phyloP scores from a whole-genome alignment of 2,329 filamentous ascomycete species.

The Penicillium sp. region DNA sequence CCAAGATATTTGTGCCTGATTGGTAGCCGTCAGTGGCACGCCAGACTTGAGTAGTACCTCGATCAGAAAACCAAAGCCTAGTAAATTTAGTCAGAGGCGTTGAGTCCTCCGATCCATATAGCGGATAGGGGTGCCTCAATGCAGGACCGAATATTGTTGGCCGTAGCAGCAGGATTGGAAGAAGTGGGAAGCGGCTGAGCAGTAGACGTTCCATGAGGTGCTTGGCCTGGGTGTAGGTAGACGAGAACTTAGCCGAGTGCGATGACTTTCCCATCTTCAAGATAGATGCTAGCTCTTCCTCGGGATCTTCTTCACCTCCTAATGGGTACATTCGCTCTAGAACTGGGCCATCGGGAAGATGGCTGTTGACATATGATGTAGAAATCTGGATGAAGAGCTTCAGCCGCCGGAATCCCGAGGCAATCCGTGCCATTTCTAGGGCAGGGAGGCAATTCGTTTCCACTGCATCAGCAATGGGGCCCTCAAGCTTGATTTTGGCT shows the following conservation, averaged over 20 bases:
- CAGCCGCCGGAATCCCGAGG: conserved; percentile 27
- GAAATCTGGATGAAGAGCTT: conserved; percentile 33
- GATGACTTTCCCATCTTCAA: conserved; percentile 18
- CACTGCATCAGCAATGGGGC: conserved; percentile 27
- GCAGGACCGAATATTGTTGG: conserved; percentile 35
- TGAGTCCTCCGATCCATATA: conserved; percentile 34
- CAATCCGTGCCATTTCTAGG: conserved; percentile 30
- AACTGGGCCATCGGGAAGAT: conserved; percentile 32
- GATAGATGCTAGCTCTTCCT: conserved; percentile 29
- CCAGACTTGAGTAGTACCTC: conserved; percentile 30
- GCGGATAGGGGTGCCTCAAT: conserved; percentile 29
- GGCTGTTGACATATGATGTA: conserved; percentile 35
- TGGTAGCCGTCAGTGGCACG: conserved; percentile 30
- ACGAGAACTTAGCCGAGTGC: conserved; percentile 26
- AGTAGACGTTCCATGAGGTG: conserved; percentile 34
- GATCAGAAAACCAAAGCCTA: conserved; percentile 26
- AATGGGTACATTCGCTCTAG: conserved; percentile 28
- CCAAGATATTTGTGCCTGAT: conserved; percentile 31
- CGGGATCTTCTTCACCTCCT: conserved; percentile 29
- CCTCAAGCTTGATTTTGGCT: conserved; percentile 34
- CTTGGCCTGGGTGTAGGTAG: conserved; percentile 34
- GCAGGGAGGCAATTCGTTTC: conserved; percentile 35
- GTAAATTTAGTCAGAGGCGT: conserved; percentile 35
- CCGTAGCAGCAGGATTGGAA: conserved; percentile 31
- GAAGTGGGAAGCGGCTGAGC: conserved; percentile 25